Percentiles rank a stretch among this genome's conserved stretches.
phyloP scores from a whole-genome alignment of 768 basidiomycete genomes.

The Aureoboletus auriporus region DNA sequence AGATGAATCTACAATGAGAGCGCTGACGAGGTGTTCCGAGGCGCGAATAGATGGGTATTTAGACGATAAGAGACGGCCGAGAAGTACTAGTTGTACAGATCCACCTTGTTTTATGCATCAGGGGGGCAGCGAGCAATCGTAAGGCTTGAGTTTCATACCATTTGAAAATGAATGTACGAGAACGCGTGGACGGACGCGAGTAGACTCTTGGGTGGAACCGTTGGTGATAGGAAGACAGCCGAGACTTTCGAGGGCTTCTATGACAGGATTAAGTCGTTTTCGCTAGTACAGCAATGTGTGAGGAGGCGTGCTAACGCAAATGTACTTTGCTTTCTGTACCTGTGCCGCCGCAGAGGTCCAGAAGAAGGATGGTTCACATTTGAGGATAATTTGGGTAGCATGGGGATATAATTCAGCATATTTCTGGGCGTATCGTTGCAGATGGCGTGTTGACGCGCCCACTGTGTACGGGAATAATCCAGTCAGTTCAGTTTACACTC shows the following conservation, averaged over 20 bases:
- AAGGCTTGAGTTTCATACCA: constrained; percentile 9
- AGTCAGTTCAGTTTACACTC: not conserved
- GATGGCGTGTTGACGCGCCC: constrained; percentile 24
- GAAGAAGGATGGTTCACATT: constrained; percentile 19
- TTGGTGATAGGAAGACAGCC: constrained; percentile 15
- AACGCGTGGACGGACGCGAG: constrained; percentile 14
- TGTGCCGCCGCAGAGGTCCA: constrained; percentile 9
- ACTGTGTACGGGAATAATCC: constrained; percentile 8
- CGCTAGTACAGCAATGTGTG: constrained; percentile 7
- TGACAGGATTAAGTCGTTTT: constrained; percentile 17
- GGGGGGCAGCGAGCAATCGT: not conserved
- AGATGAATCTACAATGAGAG: constrained; percentile 22
- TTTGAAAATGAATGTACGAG: constrained; percentile 30
- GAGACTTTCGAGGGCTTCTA: constrained; percentile 21
- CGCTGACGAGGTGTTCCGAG: constrained; percentile 5
- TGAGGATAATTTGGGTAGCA: constrained; percentile 26
- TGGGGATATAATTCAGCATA: constrained; percentile 24
- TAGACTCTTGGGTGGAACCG: not conserved
- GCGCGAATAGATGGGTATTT: constrained; percentile 13
- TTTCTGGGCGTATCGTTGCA: constrained; percentile 22
- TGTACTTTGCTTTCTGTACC: constrained; percentile 6
- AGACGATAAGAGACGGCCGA: constrained; percentile 15
- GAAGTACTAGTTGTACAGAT: constrained; percentile 14
- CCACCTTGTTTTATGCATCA: constrained; percentile 18
- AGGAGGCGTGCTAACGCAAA: not conserved